Percentiles rank a stretch among this genome's conserved stretches.
phyloP scores from a whole-genome alignment of 768 basidiomycete species.

The Boletus barrowsii region DNA sequence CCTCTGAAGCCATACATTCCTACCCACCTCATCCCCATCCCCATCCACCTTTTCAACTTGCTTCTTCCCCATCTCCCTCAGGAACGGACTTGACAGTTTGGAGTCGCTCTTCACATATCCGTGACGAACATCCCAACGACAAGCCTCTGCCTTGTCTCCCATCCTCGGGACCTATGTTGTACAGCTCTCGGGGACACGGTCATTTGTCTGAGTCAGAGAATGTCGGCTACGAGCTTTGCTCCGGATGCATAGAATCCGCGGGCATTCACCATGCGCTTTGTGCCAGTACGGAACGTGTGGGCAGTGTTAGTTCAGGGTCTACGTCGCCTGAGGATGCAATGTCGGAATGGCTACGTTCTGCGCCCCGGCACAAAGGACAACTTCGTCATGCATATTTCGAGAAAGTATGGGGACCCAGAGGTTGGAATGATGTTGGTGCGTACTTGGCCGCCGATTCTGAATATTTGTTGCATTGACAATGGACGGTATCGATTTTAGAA shows the following conservation, averaged over 20 bases:
- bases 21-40: constrained; percentile 37
- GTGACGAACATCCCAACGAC: constrained; percentile 22
- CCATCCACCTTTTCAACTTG: constrained; percentile 27
- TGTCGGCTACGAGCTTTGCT: constrained; percentile 81
- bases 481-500: constrained; percentile 42
- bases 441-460: constrained; percentile 9
- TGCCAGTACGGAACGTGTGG: constrained; percentile 37
- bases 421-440: constrained; percentile 90
- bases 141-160: constrained; percentile 49
- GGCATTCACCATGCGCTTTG: constrained; percentile 79
- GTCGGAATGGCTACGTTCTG: constrained; percentile 62
- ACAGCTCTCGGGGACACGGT: constrained; percentile 2
- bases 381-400: constrained; percentile 83
- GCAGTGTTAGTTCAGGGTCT: constrained; percentile 32
- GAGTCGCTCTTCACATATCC: constrained; percentile 10
- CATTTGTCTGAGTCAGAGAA: constrained; percentile 5
- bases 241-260: constrained; percentile 69
- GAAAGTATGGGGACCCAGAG: constrained; percentile 76
- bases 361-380: constrained; percentile 70
- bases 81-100: constrained; percentile 18
- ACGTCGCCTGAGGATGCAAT: constrained; percentile 53
- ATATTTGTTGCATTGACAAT: neutral
- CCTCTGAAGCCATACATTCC: constrained; percentile 13
- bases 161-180: constrained; percentile 20
- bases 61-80: constrained; percentile 17